Base-by-base conservation (phyloP, 2,329 filamentous ascomycete genomes). In the Gaeumannomyces tritici region DNA sequence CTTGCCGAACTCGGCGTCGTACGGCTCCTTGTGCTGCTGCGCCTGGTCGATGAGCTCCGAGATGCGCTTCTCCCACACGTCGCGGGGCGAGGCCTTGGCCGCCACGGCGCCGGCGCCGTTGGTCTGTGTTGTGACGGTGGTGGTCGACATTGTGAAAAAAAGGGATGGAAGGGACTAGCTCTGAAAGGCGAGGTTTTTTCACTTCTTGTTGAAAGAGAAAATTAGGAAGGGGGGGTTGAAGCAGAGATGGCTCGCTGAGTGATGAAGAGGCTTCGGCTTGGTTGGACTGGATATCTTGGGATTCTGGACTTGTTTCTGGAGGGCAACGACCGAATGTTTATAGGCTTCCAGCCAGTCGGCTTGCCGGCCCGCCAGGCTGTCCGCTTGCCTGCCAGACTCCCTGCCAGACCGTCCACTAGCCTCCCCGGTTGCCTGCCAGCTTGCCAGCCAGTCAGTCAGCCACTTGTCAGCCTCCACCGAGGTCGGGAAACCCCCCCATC, bases 11-110 rank as follows among this genome's bases (percentile, higher is more conserved):
- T 24, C 4, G 6, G 57, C 57, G 31, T 59, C 29, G 57, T 59
- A 59, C 12, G 57, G 57, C n/a, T 59, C 31, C 31, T 59, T 42
- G 21, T 59, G 57, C 29, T 59, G 6, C 31, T 59, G 33, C 13
- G 57, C 57, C 57, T 59, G 57, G 57, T 59, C 57, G n/a, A 59
- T 33, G 57, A 59, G 57, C 18, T 35, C 42, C 12, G 57, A 59
- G 18, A 59, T 59, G 24, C 42, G 31, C 31, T 59, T 59, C 57
- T 59, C 57, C 57, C 57, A 59, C 29, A 59, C 31, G 57, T 42
- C 29, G n/a, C 57, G 57, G 27, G 57, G 57, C 11, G 57, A 59
- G 6, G 57, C 57, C n/a, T 31, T 42, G 8, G 57, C 13, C 9
- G 11, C 42, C 15, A 15, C 24, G 24, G 27, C 42, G 31, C 24